Evolutionary conservation across 2,329 filamentous ascomycete species (phyloP), one percentile per base, ranked within the genome.

Genomic region (Aspergillus hortae): DNA sequence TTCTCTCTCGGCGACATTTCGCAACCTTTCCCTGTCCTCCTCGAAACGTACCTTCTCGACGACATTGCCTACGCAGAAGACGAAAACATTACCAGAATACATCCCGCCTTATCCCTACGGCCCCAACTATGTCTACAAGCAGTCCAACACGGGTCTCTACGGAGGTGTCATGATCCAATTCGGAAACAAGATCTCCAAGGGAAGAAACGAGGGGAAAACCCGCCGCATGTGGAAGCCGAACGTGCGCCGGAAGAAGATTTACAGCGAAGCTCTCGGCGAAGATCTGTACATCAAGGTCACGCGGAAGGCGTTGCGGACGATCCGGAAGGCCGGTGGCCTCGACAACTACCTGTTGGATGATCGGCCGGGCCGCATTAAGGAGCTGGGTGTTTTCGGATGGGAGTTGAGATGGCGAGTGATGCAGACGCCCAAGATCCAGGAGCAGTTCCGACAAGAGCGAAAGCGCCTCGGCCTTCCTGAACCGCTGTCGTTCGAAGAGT

Each of bases 331-430:
- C 56, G 92, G 92, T 54, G 91, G 94, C 6, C 79, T 99, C 58
- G 94, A 99, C 71, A 85, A 91, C 65, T 99, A 99, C 74, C 78
- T 99, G 43, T 78, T 96, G 40, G 91, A 90, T 60, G 82, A 85
- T 68, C 94, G 90, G 74, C 77, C 87, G 14, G 81, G 79, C 38
- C 82, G 94, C 57, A 80, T 97, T 66, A 89, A 86, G 76, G 90
- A 96, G 72, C 78, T 99, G 52, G 94, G 94, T 4, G 85, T 92
- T 48, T 87, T 87, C 59, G 94, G 94, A 6, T 99, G 94, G 94
- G 84, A 86, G 62, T 75, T 99, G 65, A 80, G 94, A 58, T 96
- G 91, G 89, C 82, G 89, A 56, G 78, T 99, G 55, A 90, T 96
- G 86, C 89, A 92, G 75, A 91, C 85, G 4, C 75, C 78, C 1